A percentile compares a stretch with the other conserved stretches of the same genome.
Conservation (phyloP, 257 asterid genomes). For the Salvia hispanica region DNA sequence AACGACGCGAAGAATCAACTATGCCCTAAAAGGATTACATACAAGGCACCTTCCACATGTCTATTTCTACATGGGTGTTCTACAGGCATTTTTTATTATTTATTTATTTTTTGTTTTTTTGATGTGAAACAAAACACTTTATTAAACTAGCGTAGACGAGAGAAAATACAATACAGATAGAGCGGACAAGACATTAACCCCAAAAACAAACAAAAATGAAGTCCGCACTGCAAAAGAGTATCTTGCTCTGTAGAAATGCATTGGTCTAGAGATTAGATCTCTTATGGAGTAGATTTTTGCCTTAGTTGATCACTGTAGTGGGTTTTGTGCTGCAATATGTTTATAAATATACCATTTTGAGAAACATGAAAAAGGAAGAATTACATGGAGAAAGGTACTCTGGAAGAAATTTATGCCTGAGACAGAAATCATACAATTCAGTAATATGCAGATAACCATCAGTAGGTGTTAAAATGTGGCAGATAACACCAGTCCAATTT, state of each 20-base stretch:
- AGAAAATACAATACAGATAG: too few species aligned
- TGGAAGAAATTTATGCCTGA: neutral
- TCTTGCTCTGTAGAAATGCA: too few species aligned
- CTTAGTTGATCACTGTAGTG: constrained; percentile 1
- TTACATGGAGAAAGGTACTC: neutral
- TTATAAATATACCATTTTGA: neutral
- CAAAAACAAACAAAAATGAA: too few species aligned
- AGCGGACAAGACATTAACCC: neutral
- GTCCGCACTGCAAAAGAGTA: too few species aligned
- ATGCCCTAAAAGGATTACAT: constrained; percentile 2
- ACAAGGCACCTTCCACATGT: neutral
- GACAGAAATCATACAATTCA: constrained; percentile 63
- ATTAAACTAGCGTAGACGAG: too few species aligned
- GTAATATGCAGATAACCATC: constrained; percentile 69
- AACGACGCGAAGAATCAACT: neutral
- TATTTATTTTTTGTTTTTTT: too few species aligned
- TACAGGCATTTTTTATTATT: too few species aligned
- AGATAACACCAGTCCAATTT: constrained; percentile 68
- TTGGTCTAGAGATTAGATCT: too few species aligned
- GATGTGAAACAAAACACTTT: too few species aligned
- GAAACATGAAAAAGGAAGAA: neutral
- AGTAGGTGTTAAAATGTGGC: constrained; percentile 52
- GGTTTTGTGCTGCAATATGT: neutral
- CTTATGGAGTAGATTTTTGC: neutral
- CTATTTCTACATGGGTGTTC: neutral